A percentile compares a stretch with the other conserved stretches of the same genome.
Evolutionary conservation across 768 basidiomycete species (phyloP).

Genomic region (Lactifluus subvellereus): DNA sequence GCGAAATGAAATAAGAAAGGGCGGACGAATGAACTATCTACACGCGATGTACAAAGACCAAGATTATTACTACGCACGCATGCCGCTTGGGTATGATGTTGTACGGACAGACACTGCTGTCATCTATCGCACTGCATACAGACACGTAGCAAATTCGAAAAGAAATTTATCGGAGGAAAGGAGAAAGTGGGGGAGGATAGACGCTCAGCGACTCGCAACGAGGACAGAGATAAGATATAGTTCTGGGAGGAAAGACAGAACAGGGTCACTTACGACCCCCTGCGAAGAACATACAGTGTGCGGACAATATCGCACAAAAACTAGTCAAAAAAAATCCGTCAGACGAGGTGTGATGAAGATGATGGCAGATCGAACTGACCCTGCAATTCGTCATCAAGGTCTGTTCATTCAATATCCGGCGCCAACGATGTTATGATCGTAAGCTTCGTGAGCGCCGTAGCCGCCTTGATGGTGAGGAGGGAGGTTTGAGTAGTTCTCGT

Average conservation of each 20-base stretch:
- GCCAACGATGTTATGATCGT: constrained; percentile 26
- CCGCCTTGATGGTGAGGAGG: constrained; percentile 58
- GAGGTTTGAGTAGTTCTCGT: constrained; percentile 45
- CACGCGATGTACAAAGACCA: not conserved
- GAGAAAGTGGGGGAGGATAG: not conserved
- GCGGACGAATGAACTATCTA: constrained; percentile 7
- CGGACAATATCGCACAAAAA: not conserved
- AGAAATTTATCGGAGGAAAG: not conserved
- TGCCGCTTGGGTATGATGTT: constrained; percentile 9
- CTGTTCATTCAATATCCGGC: constrained; percentile 14
- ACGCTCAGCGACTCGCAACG: constrained; percentile 18
- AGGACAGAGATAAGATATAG: not conserved
- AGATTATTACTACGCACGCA: constrained; percentile 14
- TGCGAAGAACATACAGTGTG: constrained; percentile 9
- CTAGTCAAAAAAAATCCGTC: not conserved
- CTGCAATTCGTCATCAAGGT: constrained; percentile 2
- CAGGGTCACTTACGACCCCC: constrained; percentile 2
- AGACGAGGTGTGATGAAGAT: not conserved
- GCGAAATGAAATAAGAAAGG: not conserved
- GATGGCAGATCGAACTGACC: constrained; percentile 1
- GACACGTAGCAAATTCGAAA: constrained; percentile 11
- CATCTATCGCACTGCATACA: constrained; percentile 1
- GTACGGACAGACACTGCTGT: not conserved
- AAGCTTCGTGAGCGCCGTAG: constrained; percentile 28
- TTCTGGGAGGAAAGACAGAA: constrained; percentile 13